Evolutionary conservation across 116 monocot species (phyloP).

Genomic region (Phalaenopsis hybrid): DNA sequence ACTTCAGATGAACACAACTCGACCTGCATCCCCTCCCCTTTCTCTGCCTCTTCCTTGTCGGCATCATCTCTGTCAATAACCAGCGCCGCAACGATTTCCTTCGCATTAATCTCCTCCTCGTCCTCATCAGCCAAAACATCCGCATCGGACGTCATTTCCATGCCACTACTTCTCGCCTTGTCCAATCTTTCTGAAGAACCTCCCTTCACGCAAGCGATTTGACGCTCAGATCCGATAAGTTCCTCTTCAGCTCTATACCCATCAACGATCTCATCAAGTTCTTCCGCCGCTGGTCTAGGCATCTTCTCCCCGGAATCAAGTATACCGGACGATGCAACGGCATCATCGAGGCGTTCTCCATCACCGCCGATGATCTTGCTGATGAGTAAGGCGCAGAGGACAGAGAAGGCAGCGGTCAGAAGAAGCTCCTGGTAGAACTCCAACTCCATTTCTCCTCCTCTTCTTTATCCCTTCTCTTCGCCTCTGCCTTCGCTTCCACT

Average conservation of each 20-base stretch:
- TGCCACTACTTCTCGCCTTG: background rate
- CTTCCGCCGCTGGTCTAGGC: background rate
- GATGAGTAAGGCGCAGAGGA: slow-evolving; percentile 42
- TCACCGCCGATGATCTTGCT: slow-evolving; percentile 22
- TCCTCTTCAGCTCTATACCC: background rate
- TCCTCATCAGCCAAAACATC: no score
- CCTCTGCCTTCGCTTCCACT: background rate
- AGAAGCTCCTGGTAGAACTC: slow-evolving; percentile 45
- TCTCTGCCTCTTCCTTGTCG: background rate
- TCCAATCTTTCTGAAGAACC: background rate
- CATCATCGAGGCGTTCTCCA: background rate
- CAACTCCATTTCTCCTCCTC: slow-evolving; percentile 9
- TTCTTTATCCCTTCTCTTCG: background rate
- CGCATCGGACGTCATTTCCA: no score
- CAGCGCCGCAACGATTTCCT: background rate
- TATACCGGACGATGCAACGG: background rate
- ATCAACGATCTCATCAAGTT: background rate
- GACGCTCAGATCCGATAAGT: background rate
- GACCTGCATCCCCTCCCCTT: background rate
- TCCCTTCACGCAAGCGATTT: background rate
- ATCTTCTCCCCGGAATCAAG: background rate
- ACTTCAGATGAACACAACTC: no score
- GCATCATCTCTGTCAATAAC: background rate
- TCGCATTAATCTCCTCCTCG: background rate
- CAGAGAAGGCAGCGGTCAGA: slow-evolving; percentile 30